These are phyloP conservation scores for Lipomyces anomalus DNA, from an alignment of 805 yeast genomes.

Conservation along the genomic window DNA sequence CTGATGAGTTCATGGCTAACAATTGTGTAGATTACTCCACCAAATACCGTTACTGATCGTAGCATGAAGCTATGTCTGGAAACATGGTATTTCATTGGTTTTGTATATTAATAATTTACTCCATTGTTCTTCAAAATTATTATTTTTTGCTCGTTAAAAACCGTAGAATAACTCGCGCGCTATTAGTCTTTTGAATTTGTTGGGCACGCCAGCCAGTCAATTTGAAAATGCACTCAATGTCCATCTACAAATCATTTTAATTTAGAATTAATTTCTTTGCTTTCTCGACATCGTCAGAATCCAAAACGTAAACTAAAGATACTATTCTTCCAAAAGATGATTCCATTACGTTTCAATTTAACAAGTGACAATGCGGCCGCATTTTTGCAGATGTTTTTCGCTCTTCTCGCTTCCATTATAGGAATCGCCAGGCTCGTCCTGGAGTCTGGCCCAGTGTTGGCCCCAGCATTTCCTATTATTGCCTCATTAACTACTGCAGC, in stretches of 20 bases:
- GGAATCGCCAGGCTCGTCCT: slow-evolving; percentile 1
- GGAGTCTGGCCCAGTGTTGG: slow-evolving; percentile 1
- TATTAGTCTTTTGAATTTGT: not conserved
- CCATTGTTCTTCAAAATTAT: not conserved
- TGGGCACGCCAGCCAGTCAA: not conserved
- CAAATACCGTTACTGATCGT: slow-evolving; percentile 24
- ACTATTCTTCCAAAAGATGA: too few species aligned
- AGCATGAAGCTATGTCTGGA: too few species aligned
- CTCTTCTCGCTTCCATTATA: not conserved
- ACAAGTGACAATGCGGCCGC: not conserved
- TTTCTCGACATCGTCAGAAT: not conserved
- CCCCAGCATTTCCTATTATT: not conserved
- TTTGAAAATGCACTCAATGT: not conserved
- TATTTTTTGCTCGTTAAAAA: not conserved
- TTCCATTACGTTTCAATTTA: not conserved
- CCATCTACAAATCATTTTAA: too few species aligned
- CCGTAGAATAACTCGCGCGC: too few species aligned
- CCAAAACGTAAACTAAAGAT: not conserved
- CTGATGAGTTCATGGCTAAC: not conserved
- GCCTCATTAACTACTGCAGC: not conserved
- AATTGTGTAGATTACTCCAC: slow-evolving; percentile 25
- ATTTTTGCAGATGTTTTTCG: slow-evolving; percentile 1
- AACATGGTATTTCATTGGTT: not conserved
- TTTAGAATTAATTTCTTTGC: not conserved
- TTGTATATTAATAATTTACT: not conserved